phyloP scores from a whole-genome alignment of 148 eudicot genomes.

The Rhododendron ovatum region DNA sequence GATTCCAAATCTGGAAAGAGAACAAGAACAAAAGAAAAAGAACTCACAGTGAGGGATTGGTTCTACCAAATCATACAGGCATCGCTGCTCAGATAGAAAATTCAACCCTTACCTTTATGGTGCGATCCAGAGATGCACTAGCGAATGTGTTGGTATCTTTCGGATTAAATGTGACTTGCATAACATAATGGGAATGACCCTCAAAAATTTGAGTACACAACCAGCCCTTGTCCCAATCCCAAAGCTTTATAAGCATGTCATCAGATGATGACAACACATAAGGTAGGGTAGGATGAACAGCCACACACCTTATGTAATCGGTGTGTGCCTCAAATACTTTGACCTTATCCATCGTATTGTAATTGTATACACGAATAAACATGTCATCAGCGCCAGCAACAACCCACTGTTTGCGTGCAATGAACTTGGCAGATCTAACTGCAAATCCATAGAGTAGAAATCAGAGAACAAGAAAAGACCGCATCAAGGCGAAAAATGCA shows the following conservation, averaged over 20 bases:
- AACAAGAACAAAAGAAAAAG: neutral
- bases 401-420: conserved; percentile 89
- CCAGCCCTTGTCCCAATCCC: conserved; percentile 99
- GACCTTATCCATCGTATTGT: conserved; percentile 83
- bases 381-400: conserved; percentile 98
- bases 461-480: neutral
- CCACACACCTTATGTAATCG: conserved; percentile 89
- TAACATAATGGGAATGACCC: conserved; percentile 92
- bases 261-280: conserved; percentile 92
- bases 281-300: conserved; percentile 93
- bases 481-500: conserved; percentile 12
- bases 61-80: neutral
- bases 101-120: conserved; percentile 57
- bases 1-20: conserved; percentile 80
- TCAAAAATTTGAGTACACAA: conserved; percentile 82
- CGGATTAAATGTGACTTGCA: conserved; percentile 94
- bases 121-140: conserved; percentile 94
- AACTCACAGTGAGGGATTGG: neutral
- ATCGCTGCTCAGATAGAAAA: neutral
- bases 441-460: conserved; percentile 19
- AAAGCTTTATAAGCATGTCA: conserved; percentile 97
- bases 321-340: conserved; percentile 93
- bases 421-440: conserved; percentile 88
- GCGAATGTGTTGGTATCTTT: conserved; percentile 92
- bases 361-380: conserved; percentile 84